Percentiles rank a stretch among this genome's conserved stretches.
phyloP scores from a whole-genome alignment of 2,329 filamentous ascomycete genomes.

The Monosporascus sp. region DNA sequence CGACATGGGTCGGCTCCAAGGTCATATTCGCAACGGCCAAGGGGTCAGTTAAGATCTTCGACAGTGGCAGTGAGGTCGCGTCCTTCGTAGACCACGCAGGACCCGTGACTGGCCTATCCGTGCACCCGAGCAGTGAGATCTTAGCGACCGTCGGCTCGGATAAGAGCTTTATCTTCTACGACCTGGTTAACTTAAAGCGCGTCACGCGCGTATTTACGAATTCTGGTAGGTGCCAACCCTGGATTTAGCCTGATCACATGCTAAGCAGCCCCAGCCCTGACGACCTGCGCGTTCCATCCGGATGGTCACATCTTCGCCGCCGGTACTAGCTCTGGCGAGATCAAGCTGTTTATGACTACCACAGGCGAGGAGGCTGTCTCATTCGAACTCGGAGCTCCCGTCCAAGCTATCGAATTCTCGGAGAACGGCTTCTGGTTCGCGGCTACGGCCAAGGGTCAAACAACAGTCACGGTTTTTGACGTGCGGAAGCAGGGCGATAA shows the following conservation, averaged over 20 bases:
- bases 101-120: slow-evolving; percentile 66
- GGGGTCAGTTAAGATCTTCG: slow-evolving; percentile 75
- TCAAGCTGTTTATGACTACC: slow-evolving; percentile 86
- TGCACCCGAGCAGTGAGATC: slow-evolving; percentile 79
- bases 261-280: slow-evolving; percentile 51
- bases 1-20: slow-evolving; percentile 60
- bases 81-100: slow-evolving; percentile 80
- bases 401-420: slow-evolving; percentile 78
- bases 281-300: slow-evolving; percentile 82
- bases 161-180: slow-evolving; percentile 90
- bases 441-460: slow-evolving; percentile 71
- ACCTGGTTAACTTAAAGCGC: slow-evolving; percentile 61
- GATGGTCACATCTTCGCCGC: slow-evolving; percentile 92
- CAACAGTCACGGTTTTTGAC: slow-evolving; percentile 81
- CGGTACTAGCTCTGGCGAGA: slow-evolving; percentile 71
- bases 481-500: slow-evolving; percentile 85
- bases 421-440: slow-evolving; percentile 98
- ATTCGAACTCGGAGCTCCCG: slow-evolving; percentile 63
- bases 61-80: slow-evolving; percentile 63
- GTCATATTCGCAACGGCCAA: slow-evolving; percentile 69
- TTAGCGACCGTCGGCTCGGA: slow-evolving; percentile 84
- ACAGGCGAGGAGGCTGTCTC: slow-evolving; percentile 70
- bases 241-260: neutral
- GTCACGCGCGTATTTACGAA: slow-evolving; percentile 77
- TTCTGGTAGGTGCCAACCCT: slow-evolving; percentile 54